Evolutionary conservation across 371 early-diverging fungal species (phyloP).

Genomic region (Entomophthora muscae): DNA sequence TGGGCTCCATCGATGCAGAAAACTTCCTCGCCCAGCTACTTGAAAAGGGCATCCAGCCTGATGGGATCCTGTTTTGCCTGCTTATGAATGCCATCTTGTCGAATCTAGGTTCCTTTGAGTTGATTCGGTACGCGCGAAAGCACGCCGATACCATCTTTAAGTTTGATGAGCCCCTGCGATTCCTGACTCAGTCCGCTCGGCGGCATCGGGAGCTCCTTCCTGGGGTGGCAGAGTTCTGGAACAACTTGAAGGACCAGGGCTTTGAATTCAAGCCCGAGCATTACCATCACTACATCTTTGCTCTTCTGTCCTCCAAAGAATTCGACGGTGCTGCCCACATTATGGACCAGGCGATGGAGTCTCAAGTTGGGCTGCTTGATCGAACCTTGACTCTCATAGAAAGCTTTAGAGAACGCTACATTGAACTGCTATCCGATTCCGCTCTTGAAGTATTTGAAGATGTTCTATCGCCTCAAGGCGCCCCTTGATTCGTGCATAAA

Average conservation of each 20-base stretch:
- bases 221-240: neutral
- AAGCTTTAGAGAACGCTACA: neutral
- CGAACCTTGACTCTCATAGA: neutral
- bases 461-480: neutral
- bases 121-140: neutral
- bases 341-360: neutral
- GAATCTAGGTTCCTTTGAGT: neutral
- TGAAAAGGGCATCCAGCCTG: neutral
- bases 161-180: neutral
- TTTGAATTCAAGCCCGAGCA: neutral
- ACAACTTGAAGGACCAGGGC: neutral
- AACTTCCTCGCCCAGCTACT: neutral
- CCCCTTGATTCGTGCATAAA: too few relatives aligned
- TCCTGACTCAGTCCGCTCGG: neutral
- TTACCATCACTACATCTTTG: neutral
- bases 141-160: neutral
- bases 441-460: neutral
- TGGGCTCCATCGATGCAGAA: neutral
- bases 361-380: neutral
- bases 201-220: neutral
- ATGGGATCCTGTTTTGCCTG: neutral
- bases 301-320: neutral
- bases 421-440: neutral
- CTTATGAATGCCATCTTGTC: neutral
- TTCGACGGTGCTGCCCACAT: neutral